Evolutionary conservation across 2,329 filamentous ascomycete species (phyloP), one percentile per base, ranked within the genome.

Genomic region (Trichoderma hamatum): DNA sequence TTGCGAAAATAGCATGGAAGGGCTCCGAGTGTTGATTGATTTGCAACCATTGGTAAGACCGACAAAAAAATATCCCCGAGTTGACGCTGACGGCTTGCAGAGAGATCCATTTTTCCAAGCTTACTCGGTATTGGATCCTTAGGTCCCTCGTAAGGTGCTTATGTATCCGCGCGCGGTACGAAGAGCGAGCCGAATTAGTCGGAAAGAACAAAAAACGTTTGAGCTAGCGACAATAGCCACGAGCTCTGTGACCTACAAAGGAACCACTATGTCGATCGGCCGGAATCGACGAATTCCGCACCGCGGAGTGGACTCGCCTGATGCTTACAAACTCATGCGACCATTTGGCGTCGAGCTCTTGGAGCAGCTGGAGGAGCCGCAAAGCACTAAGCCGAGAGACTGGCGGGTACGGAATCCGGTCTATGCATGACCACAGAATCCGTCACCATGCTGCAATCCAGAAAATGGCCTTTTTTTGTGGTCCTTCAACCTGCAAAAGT

Each of bases 321-420:
- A 19, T 59, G 63, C 63, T 67, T 58, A 67, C 52, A 67, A 67
- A n/a, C 16, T n/a, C 10, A 24, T 4, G n/a, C 11, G 6, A 32
- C 32, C n/a, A 46, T 21, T 10, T 66, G 39, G 63, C 63, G 63
- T 58, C 30, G 10, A 58, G 24, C 52, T 39, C 55, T 58, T 10
- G 26, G 46, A 52, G 36, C 26, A 58, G 24, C 32, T 28, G 63
- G n/a, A 34, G n/a, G 21, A 34, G 34, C 34, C 51, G 28, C 32
- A 26, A 30, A 43, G 34, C 52, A 14, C 51, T 32, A 46, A 56
- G 62, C 19, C 16, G 19, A 55, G 52, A 58, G 28, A 54, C 63
- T 49, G 54, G 54, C 63, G 63, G 39, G 54, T 67, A 67, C 63
- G 54, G 63, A 66, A 24, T 66, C 63, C 63, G 52, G 54, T 49